Conservation (phyloP, 805 yeast genomes). For the Candida tibetensis region DNA sequence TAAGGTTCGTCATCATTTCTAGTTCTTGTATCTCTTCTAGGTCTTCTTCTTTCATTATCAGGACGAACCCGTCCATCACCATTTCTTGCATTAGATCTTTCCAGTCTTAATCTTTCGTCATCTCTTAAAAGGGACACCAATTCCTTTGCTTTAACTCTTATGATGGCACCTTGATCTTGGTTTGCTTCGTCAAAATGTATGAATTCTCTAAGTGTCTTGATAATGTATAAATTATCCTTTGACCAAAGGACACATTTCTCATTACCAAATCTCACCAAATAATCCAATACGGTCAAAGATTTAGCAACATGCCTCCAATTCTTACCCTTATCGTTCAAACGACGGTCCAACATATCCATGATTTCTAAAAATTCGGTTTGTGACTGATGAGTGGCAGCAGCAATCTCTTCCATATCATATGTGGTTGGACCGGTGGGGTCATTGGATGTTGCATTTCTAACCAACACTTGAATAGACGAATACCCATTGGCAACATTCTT, state of each 20-base stretch:
- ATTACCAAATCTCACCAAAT: conserved; percentile 78
- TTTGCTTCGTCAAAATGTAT: conserved; percentile 75
- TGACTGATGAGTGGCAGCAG: conserved; percentile 65
- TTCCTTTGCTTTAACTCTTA: conserved; percentile 85
- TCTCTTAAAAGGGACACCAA: conserved; percentile 76
- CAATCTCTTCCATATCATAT: conserved; percentile 77
- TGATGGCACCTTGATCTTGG: conserved; percentile 82
- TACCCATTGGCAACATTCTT: conserved; percentile 91
- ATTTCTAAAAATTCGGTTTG: conserved; percentile 77
- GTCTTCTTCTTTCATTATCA: conserved; percentile 26
- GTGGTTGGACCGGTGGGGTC: conserved; percentile 83
- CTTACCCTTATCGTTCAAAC: conserved; percentile 93
- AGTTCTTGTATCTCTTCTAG: conserved; percentile 18
- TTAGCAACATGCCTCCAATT: conserved; percentile 97
- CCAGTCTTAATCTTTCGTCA: conserved; percentile 74
- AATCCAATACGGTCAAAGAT: conserved; percentile 85
- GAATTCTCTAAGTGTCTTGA: conserved; percentile 89
- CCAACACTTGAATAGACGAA: conserved; percentile 78
- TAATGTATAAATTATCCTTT: conserved; percentile 79
- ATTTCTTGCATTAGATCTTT: conserved; percentile 48
- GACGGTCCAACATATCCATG: conserved; percentile 90
- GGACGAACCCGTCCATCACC: conserved; percentile 25
- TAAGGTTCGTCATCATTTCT: conserved; percentile 39
- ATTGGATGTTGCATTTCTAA: conserved; percentile 89
- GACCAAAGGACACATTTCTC: conserved; percentile 92